Conservation (phyloP, 495 filamentous ascomycete species). For the Glutinoglossum americanum region DNA sequence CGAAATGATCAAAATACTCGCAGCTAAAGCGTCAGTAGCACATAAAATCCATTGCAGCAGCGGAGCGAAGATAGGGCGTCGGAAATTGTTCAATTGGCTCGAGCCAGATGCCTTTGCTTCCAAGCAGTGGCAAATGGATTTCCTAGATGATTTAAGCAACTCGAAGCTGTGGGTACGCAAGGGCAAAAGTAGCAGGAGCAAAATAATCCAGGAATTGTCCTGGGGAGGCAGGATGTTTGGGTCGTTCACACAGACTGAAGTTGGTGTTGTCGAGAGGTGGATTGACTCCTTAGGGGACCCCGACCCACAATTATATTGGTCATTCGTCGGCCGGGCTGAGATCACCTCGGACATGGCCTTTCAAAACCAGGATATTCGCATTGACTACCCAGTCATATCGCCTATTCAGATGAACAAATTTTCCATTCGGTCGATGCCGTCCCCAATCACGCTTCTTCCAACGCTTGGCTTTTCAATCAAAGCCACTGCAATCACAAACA, state of each 20-base stretch:
- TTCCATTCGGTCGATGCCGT: not conserved
- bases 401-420: not conserved
- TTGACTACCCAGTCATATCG: conserved; percentile 3
- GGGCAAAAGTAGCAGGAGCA: conserved; percentile 18
- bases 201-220: conserved; percentile 17
- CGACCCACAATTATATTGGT: conserved; percentile 3
- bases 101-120: conserved; percentile 5
- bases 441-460: not conserved
- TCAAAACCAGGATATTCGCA: not conserved
- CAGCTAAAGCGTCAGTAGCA: conserved; percentile 14
- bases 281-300: conserved; percentile 15
- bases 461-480: not conserved
- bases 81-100: conserved; percentile 9
- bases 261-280: conserved; percentile 18
- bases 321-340: conserved; percentile 3
- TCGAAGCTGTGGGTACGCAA: conserved; percentile 19
- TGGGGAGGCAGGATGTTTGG: conserved; percentile 30
- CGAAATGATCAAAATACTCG: conserved; percentile 12
- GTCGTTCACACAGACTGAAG: conserved; percentile 23
- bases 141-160: conserved; percentile 11
- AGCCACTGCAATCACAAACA: not conserved
- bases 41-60: conserved; percentile 18
- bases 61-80: conserved; percentile 15
- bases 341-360: not conserved
- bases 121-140: conserved; percentile 13